Percentiles rank a stretch among this genome's conserved stretches.
Conservation (phyloP, 192 early-diverging fungal species). For the Geosiphon pyriformis region DNA sequence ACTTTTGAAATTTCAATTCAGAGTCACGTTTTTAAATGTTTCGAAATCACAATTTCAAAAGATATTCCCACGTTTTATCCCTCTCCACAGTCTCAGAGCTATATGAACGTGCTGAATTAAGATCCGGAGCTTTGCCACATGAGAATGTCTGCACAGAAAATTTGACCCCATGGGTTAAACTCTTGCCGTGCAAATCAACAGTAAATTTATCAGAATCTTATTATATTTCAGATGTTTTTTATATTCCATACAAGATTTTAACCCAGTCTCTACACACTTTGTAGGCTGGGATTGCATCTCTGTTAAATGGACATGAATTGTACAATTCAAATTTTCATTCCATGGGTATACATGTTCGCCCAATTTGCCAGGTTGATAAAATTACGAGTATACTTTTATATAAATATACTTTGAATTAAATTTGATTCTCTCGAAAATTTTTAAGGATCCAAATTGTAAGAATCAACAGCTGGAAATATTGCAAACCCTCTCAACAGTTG, state of each 20-base stretch:
- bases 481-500: constrained; percentile 75
- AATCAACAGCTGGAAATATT: constrained; percentile 51
- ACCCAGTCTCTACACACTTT: neutral
- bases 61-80: no score
- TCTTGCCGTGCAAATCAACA: constrained; percentile 89
- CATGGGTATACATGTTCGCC: constrained; percentile 69
- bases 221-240: neutral
- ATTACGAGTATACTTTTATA: neutral
- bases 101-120: constrained; percentile 33
- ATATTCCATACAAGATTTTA: neutral
- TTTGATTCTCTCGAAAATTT: constrained; percentile 4
- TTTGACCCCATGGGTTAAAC: constrained; percentile 94
- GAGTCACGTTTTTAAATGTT: no score
- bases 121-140: constrained; percentile 79
- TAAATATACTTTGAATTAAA: neutral
- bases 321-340: constrained; percentile 91
- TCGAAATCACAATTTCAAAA: no score
- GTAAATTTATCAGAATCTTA: no score
- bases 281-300: constrained; percentile 75
- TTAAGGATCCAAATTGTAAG: constrained; percentile 45
- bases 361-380: constrained; percentile 39
- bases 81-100: constrained; percentile 21
- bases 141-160: constrained; percentile 98
- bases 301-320: constrained; percentile 87
- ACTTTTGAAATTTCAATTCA: no score